Conservation (phyloP, 805 yeast species). For the Cyberlindnera nakhonratchasimensis region DNA sequence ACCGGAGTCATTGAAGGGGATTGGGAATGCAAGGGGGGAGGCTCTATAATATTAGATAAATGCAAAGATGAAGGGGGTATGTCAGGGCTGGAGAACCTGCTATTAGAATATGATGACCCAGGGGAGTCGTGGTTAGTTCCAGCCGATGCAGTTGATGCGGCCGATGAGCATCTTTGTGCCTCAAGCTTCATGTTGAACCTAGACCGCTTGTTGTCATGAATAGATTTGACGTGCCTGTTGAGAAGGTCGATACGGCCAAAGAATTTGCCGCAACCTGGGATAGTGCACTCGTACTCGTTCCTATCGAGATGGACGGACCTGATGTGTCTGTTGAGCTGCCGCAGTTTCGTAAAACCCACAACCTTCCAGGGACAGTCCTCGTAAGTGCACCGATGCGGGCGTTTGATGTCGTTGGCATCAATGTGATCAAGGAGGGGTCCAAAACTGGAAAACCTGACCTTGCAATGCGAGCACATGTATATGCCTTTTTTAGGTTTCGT, state of each 20-base stretch:
- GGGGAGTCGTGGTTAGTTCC: neutral
- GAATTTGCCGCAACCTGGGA: conserved; percentile 70
- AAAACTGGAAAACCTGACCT: conserved; percentile 30
- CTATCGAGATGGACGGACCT: conserved; percentile 25
- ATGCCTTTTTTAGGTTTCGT: conserved; percentile 35
- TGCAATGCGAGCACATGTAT: conserved; percentile 38
- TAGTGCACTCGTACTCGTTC: conserved; percentile 57
- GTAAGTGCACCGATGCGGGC: conserved; percentile 34
- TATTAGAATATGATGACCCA: conserved; percentile 1
- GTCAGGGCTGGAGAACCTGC: conserved; percentile 2
- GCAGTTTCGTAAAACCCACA: conserved; percentile 36
- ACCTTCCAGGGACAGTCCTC: conserved; percentile 39
- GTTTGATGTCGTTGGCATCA: conserved; percentile 29
- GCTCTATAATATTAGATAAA: neutral
- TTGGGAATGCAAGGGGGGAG: neutral
- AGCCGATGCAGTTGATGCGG: conserved; percentile 6
- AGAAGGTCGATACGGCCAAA: conserved; percentile 45
- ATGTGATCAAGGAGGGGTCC: conserved; percentile 36
- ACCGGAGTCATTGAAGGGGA: neutral
- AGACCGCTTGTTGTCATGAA: conserved; percentile 38
- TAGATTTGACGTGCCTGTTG: conserved; percentile 33
- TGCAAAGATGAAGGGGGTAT: neutral
- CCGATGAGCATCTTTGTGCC: conserved; percentile 8
- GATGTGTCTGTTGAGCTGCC: conserved; percentile 36
- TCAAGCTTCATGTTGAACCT: conserved; percentile 36